Conservation (phyloP, 805 yeast species). For the Isabelozyma pseudorhagii region DNA sequence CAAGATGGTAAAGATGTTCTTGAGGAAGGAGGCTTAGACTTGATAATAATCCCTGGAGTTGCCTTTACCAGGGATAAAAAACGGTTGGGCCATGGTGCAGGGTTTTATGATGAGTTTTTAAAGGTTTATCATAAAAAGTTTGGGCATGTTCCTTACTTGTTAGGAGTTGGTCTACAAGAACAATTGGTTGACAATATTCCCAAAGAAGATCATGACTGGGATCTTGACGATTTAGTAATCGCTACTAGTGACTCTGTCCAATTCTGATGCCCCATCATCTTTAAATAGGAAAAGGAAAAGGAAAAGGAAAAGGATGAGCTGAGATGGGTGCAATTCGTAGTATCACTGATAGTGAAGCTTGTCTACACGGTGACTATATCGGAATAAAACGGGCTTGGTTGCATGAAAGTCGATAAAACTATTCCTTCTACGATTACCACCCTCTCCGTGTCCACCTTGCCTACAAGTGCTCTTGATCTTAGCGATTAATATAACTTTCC, state of each 20-base stretch:
- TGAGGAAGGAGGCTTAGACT: conserved; percentile 47
- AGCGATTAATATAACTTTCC: too few relatives aligned
- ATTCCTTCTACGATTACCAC: too few relatives aligned
- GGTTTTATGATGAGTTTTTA: conserved; percentile 75
- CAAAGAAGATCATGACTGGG: conserved; percentile 61
- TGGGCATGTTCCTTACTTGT: conserved; percentile 35
- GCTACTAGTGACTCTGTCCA: conserved; percentile 10
- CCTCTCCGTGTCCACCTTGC: too few relatives aligned
- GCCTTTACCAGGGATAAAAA: conserved; percentile 56
- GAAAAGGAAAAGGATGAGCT: too few relatives aligned
- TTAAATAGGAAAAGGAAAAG: too few relatives aligned
- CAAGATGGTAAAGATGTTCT: conserved; percentile 25
- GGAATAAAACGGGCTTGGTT: too few relatives aligned
- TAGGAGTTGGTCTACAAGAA: conserved; percentile 66
- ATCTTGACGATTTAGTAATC: conserved; percentile 52
- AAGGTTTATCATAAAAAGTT: conserved; percentile 14
- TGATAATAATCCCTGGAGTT: conserved; percentile 81
- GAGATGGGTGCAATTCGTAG: too few relatives aligned
- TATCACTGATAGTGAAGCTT: too few relatives aligned
- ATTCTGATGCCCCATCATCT: too few relatives aligned
- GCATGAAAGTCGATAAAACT: too few relatives aligned
- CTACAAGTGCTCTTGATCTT: too few relatives aligned
- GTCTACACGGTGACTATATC: too few relatives aligned
- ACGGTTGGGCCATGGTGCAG: conserved; percentile 90
- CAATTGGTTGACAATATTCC: conserved; percentile 58